Evolutionary conservation across 1,284 basidiomycete genomes (phyloP), one percentile per base, ranked within the genome.

Genomic region (Ustilago vetiveriae): DNA sequence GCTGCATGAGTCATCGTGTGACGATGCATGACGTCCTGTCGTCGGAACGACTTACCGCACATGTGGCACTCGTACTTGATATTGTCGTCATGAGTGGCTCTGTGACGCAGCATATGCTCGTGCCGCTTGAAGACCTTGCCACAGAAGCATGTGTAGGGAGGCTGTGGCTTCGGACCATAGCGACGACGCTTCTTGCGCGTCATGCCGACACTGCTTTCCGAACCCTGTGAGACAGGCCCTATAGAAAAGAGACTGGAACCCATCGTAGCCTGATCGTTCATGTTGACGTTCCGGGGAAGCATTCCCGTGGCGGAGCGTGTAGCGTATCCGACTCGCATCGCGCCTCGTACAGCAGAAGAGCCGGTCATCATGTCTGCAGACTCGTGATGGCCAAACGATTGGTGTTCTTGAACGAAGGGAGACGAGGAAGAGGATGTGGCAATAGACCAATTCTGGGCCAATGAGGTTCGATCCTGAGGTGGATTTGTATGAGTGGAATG

Each of bases 21-120:
- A 4, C 68, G 68, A 36, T 71, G 68, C 68, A 71, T 71, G 17
- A 71, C 68, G 14, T 71, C 68, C 26, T 71, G 68, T 22, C 68
- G 60, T n/a, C 62, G 62, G 42, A 71, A 71, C 24, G 51, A 51
- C 29, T 71, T 71, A 33, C 68, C 62, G 21, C 68, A 71, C 36
- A 71, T 71, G 23, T 57, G 53, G 26, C 68, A 71, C 14, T 60
- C 57, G 41, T 71, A 71, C 54, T 62, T 65, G 57, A 66, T 60
- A 10, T 29, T 27, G 19, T 71, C 68, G 47, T 65, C 63, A 30
- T 71, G 68, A n/a, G 68, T 71, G 5, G 68, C 68, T 10, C 63
- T 52, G 32, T 71, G 68, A 27, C 68, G 68, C 7, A 65, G 52
- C 68, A 71, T 71, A 43, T 71, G 68, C 30, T 71, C 68, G 47